These are phyloP conservation scores for Coniella vitis DNA, from an alignment of 2,329 filamentous ascomycete species.

Conservation along the genomic window DNA sequence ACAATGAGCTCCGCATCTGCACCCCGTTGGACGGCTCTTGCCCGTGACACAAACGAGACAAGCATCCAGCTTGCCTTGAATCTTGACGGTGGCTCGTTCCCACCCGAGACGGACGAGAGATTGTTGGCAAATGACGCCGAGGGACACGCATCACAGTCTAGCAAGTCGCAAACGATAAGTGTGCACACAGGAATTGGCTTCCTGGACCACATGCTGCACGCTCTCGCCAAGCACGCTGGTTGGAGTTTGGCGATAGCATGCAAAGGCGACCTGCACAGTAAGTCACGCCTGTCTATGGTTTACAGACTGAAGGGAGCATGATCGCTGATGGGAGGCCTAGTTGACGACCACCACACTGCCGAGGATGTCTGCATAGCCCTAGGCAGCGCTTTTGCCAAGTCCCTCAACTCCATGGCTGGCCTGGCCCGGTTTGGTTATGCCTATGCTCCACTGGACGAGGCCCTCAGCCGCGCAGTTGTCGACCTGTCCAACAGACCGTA, in stretches of 20 bases:
- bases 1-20: constrained; percentile 21
- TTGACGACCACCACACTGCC: constrained; percentile 97
- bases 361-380: constrained; percentile 94
- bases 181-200: constrained; percentile 95
- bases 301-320: neutral
- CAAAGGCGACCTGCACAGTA: constrained; percentile 86
- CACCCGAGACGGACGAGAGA: constrained; percentile 53
- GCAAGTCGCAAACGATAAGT: constrained; percentile 76
- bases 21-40: constrained; percentile 66
- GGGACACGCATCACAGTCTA: constrained; percentile 76
- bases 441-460: constrained; percentile 92
- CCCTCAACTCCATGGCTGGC: constrained; percentile 67
- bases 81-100: constrained; percentile 80
- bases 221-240: constrained; percentile 88
- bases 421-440: constrained; percentile 87
- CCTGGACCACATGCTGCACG: constrained; percentile 97
- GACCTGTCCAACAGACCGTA: constrained; percentile 92
- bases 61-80: constrained; percentile 91
- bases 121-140: constrained; percentile 44
- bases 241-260: constrained; percentile 84
- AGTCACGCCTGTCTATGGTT: constrained; percentile 26
- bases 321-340: constrained; percentile 34
- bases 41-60: constrained; percentile 95
- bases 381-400: constrained; percentile 73
- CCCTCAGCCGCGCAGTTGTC: constrained; percentile 85